These are phyloP conservation scores for Knoxdaviesia proteae DNA, from an alignment of 2,329 filamentous ascomycete genomes.

Conservation along the genomic window DNA sequence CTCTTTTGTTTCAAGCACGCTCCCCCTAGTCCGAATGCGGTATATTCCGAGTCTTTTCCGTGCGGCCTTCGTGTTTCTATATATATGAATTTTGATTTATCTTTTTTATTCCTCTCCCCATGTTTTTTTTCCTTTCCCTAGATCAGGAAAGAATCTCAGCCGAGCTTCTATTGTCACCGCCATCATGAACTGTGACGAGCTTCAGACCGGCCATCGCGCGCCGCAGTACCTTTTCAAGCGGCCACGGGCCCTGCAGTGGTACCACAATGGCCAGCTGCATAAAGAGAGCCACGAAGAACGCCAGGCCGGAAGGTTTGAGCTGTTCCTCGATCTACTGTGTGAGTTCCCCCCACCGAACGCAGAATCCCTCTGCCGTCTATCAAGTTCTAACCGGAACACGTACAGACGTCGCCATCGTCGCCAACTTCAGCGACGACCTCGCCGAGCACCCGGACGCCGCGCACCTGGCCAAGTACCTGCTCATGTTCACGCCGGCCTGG, in stretches of 20 bases:
- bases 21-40: too few relatives aligned
- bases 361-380: too few relatives aligned
- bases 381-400: too few relatives aligned
- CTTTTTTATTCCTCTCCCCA: too few relatives aligned
- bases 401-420: constrained; percentile 23
- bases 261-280: constrained; percentile 18
- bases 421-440: constrained; percentile 26
- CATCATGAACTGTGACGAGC: constrained; percentile 17
- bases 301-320: constrained; percentile 23
- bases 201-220: constrained; percentile 11
- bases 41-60: too few relatives aligned
- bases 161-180: too few relatives aligned
- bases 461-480: constrained; percentile 24
- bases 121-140: too few relatives aligned
- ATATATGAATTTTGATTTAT: too few relatives aligned
- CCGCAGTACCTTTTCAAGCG: constrained; percentile 16
- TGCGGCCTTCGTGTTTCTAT: background rate
- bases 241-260: constrained; percentile 22
- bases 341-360: constrained; percentile 2
- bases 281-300: constrained; percentile 22
- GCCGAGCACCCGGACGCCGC: constrained; percentile 21
- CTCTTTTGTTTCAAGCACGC: too few relatives aligned
- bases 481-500: constrained; percentile 26
- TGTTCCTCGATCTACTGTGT: constrained; percentile 28
- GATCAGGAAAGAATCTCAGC: too few relatives aligned